Percentiles rank a stretch among this genome's conserved stretches.
phyloP scores from a whole-genome alignment of 2,329 filamentous ascomycete species.

The Helicocarpus griseus region DNA sequence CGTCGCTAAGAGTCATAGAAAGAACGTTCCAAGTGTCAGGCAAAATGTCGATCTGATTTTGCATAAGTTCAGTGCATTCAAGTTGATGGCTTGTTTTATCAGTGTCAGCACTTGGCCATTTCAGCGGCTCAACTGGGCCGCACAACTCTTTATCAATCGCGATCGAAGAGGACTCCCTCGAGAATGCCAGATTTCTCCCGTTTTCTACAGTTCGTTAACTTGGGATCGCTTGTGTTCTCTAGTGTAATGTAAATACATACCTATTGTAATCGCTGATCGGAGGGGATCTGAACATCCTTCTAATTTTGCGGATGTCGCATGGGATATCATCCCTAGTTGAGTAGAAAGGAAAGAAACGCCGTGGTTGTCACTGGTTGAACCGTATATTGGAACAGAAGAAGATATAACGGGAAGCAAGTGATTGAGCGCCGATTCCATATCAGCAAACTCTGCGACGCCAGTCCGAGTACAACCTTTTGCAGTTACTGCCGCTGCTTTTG shows the following conservation, averaged over 20 bases:
- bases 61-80: slow-evolving; percentile 58
- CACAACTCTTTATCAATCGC: slow-evolving; percentile 37
- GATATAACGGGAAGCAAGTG: slow-evolving; percentile 26
- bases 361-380: slow-evolving; percentile 32
- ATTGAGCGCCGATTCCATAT: slow-evolving; percentile 27
- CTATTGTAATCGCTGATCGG: slow-evolving; percentile 29
- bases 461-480: slow-evolving; percentile 19
- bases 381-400: slow-evolving; percentile 23
- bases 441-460: slow-evolving; percentile 26
- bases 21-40: slow-evolving; percentile 75
- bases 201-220: slow-evolving; percentile 22
- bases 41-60: slow-evolving; percentile 75
- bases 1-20: slow-evolving; percentile 75
- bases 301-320: slow-evolving; percentile 28
- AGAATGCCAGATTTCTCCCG: slow-evolving; percentile 32
- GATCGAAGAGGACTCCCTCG: slow-evolving; percentile 30
- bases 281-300: slow-evolving; percentile 11
- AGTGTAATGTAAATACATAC: slow-evolving; percentile 15
- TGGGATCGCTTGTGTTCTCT: not conserved
- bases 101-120: slow-evolving; percentile 36
- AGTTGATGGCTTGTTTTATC: slow-evolving; percentile 12
- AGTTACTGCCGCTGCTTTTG: slow-evolving; percentile 20
- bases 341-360: slow-evolving; percentile 30
- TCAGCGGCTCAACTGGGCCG: slow-evolving; percentile 35
- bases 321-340: slow-evolving; percentile 32